Evolutionary conservation across 495 filamentous ascomycete species (phyloP), one percentile per base, ranked within the genome.

Genomic region (Aspergillus conjunctus): DNA sequence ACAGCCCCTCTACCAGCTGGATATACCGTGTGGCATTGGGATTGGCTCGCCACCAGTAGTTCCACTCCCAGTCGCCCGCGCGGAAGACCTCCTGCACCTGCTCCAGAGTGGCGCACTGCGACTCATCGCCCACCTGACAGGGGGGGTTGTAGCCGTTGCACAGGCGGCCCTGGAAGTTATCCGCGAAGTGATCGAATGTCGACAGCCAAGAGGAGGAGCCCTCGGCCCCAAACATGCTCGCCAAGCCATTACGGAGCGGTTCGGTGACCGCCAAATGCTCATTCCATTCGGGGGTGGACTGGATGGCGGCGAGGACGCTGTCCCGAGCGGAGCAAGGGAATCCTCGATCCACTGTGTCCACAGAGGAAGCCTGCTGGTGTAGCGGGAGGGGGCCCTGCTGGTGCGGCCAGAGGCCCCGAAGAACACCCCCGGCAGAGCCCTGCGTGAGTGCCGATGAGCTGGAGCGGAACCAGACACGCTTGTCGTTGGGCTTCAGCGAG

Each of bases 61-160:
- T 78, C 73, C 75, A 79, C 52, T 75, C 71, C 77, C 77, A 79
- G 48, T 79, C 77, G 12, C 77, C 77, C 15, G 74, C 77, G 41
- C 77, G 75, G 64, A 79, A 79, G 21, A 73, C 74, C 58, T 75
- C 71, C 2, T 77, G 53, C 0, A 71, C 74, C 62, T 76, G 73
- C 5, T 66, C 53, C 31, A 30, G 53, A 0, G 66, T 77, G 17
- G 72, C 77, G 52, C 77, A 79, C 17, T 62, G 55, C 0, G 67
- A 69, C 0, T 63, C 61, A 45, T 78, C 68, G 0, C 67, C 54
- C 0, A 72, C 9, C 37, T 68, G 66, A 62, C 77, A 79, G 0
- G 77, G 77, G 0, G 77, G 61, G 0, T 67, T 46, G 43, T 79
- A 79, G 7, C 77, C 77, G 39, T 79, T 78, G 44, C 77, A 79